phyloP scores from a whole-genome alignment of 345 rosid species.

The Citrus medica region DNA sequence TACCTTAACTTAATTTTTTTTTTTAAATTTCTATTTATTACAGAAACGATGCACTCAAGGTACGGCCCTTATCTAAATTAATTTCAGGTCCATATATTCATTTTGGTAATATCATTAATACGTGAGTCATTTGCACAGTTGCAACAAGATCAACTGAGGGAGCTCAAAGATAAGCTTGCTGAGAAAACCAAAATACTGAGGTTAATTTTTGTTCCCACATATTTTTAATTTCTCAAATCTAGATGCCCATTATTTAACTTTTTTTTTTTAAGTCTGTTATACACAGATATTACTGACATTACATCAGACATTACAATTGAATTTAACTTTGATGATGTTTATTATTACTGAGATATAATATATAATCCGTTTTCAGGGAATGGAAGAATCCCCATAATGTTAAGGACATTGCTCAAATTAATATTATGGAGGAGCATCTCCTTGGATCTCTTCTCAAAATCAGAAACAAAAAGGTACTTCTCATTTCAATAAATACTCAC shows the following conservation, averaged over 20 bases:
- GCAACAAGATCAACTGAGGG: slow-evolving; percentile 6
- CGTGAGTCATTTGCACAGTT: neutral
- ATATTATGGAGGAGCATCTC: slow-evolving; percentile 30
- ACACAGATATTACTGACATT: too few relatives aligned
- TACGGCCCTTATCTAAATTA: neutral
- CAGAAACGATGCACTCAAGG: slow-evolving; percentile 14
- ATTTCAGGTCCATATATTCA: neutral
- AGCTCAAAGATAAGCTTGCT: slow-evolving; percentile 10
- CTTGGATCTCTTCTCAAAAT: slow-evolving; percentile 8
- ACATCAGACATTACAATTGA: too few relatives aligned
- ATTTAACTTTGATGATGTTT: too few relatives aligned
- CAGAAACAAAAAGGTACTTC: neutral
- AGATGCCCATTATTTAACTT: too few relatives aligned
- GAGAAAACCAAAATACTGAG: slow-evolving; percentile 25
- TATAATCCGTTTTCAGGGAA: slow-evolving; percentile 6
- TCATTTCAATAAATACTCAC: too few relatives aligned
- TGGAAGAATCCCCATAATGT: slow-evolving; percentile 25
- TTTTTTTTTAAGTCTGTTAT: too few relatives aligned
- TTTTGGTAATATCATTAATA: neutral
- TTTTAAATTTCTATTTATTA: neutral
- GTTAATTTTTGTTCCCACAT: neutral
- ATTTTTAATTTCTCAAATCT: too few relatives aligned
- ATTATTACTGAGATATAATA: neutral
- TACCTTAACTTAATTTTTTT: too few relatives aligned
- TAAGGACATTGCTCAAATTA: slow-evolving; percentile 8